phyloP scores from a whole-genome alignment of 306 rosid species.

The Lablab purpureus region DNA sequence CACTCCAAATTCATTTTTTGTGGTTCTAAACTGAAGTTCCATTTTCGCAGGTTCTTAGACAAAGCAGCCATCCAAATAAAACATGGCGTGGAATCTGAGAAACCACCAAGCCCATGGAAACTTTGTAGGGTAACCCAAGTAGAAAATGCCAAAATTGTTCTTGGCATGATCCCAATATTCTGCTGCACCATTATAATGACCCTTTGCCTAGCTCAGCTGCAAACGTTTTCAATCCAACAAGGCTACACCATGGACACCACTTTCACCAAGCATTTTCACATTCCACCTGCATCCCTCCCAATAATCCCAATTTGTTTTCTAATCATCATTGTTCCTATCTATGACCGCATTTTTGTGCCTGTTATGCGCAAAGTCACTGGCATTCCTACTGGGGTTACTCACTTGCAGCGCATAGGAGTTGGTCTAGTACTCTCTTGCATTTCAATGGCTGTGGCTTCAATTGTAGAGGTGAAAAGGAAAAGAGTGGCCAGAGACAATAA shows the following conservation, averaged over 20 bases:
- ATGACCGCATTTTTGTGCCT: conserved; percentile 75
- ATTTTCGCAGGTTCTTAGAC: conserved; percentile 76
- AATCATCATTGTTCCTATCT: conserved; percentile 71
- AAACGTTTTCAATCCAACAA: conserved; percentile 91
- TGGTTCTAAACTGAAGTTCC: conserved; percentile 28
- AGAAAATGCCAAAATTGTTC: conserved; percentile 84
- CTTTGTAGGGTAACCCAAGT: conserved; percentile 92
- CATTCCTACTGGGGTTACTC: conserved; percentile 77
- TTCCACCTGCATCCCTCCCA: conserved; percentile 91
- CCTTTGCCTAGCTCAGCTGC: conserved; percentile 95
- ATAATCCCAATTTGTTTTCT: conserved; percentile 79
- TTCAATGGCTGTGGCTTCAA: conserved; percentile 86
- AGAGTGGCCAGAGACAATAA: conserved; percentile 64
- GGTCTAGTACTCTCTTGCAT: conserved; percentile 81
- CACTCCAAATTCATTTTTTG: neutral
- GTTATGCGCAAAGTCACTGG: conserved; percentile 65
- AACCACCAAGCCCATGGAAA: conserved; percentile 69
- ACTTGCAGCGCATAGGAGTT: conserved; percentile 84
- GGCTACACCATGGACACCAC: conserved; percentile 79
- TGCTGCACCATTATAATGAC: conserved; percentile 91
- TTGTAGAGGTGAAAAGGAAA: conserved; percentile 78
- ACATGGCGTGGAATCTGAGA: conserved; percentile 41
- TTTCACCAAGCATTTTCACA: conserved; percentile 62
- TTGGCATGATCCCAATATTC: conserved; percentile 80
- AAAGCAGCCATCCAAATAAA: conserved; percentile 74